Evolutionary conservation across 2,329 filamentous ascomycete genomes (phyloP).

Genomic region (Monilinia fructigena): DNA sequence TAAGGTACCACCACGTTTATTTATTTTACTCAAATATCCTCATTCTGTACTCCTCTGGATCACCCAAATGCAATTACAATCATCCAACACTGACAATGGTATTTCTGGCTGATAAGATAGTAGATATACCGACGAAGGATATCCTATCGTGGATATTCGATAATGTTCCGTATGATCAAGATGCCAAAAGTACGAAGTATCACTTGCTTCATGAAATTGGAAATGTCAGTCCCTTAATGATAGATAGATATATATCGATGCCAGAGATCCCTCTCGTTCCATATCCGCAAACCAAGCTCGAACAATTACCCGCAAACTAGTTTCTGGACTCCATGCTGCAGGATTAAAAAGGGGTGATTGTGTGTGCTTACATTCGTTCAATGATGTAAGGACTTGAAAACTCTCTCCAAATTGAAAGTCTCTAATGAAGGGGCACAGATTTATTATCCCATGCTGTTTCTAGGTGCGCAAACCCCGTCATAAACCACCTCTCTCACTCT

Average conservation of each 20-base stretch:
- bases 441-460: conserved; percentile 33
- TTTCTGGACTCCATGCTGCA: conserved; percentile 35
- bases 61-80: neutral
- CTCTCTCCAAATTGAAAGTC: neutral
- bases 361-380: conserved; percentile 38
- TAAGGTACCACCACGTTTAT: neutral
- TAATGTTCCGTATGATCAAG: conserved; percentile 29
- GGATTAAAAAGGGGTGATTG: conserved; percentile 37
- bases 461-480: conserved; percentile 24
- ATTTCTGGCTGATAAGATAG: conserved; percentile 21
- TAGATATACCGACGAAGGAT: conserved; percentile 31
- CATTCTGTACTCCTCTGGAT: neutral
- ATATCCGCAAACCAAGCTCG: conserved; percentile 36
- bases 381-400: conserved; percentile 31
- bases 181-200: conserved; percentile 20
- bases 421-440: conserved; percentile 25
- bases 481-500: too few species aligned
- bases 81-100: conserved; percentile 8
- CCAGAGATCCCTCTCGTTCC: conserved; percentile 30
- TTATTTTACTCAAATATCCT: neutral
- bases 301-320: conserved; percentile 32
- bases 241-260: conserved; percentile 36
- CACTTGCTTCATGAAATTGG: neutral
- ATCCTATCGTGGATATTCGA: conserved; percentile 36
- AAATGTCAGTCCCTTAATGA: conserved; percentile 10